Conservation (phyloP, 768 basidiomycete genomes). For the Porpolomopsis calyptriformis region DNA sequence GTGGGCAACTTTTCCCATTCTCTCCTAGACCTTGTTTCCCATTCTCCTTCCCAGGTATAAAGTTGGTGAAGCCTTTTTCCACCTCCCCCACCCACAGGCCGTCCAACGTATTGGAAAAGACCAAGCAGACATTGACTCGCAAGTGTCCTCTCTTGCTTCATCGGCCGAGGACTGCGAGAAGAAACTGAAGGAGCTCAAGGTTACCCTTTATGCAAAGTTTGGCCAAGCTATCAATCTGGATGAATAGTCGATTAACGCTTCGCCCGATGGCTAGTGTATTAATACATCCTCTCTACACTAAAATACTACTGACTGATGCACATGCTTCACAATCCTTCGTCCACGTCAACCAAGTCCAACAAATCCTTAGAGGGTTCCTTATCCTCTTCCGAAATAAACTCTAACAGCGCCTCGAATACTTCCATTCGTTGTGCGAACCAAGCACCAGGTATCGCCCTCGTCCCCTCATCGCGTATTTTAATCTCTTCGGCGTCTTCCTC, state of each 20-base stretch:
- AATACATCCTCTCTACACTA: too few species aligned
- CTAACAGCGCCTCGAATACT: conserved; percentile 58
- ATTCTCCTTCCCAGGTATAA: conserved; percentile 52
- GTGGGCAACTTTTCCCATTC: conserved; percentile 31
- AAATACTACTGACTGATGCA: too few species aligned
- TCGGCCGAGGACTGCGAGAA: conserved; percentile 56
- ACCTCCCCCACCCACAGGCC: conserved; percentile 61
- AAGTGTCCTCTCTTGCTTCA: conserved; percentile 39
- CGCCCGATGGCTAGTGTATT: too few species aligned
- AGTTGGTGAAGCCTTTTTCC: conserved; percentile 82
- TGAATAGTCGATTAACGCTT: conserved; percentile 38
- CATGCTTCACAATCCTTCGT: conserved; percentile 10
- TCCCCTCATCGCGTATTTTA: conserved; percentile 11
- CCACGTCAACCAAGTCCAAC: conserved; percentile 48
- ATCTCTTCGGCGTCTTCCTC: conserved; percentile 19
- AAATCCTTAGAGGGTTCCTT: conserved; percentile 61
- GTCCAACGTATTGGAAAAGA: conserved; percentile 63
- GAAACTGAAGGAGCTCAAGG: conserved; percentile 74
- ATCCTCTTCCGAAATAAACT: conserved; percentile 48
- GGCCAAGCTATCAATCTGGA: conserved; percentile 90
- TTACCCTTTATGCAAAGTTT: conserved; percentile 80
- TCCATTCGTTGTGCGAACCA: conserved; percentile 56
- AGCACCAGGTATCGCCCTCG: conserved; percentile 28
- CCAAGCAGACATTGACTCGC: conserved; percentile 44
- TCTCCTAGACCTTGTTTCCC: conserved; percentile 1